These are phyloP conservation scores for Termitomyces sp. DNA, from an alignment of 768 basidiomycete species.

Conservation along the genomic window DNA sequence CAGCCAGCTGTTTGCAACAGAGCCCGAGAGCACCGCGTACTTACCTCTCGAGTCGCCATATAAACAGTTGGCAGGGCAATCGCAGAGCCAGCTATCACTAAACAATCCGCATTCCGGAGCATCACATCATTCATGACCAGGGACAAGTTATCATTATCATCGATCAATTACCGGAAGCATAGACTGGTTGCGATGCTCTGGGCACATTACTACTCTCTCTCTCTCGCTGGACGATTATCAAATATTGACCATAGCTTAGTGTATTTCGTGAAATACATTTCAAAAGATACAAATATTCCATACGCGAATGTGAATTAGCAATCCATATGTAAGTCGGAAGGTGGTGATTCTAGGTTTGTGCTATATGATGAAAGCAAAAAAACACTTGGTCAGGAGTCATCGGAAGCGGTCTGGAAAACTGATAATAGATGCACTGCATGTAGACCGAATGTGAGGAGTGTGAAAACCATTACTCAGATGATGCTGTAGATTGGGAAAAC, in stretches of 20 bases:
- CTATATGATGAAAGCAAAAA: background rate
- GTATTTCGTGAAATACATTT: background rate
- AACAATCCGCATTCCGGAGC: background rate
- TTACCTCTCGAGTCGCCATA: conserved; percentile 20
- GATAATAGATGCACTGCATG: background rate
- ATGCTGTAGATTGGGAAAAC: conserved; percentile 17
- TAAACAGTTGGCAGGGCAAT: conserved; percentile 3
- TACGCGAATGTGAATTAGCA: background rate
- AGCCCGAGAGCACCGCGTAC: conserved; percentile 23
- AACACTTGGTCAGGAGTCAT: background rate
- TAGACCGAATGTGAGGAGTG: background rate
- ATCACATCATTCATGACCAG: background rate
- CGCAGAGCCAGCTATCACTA: conserved; percentile 12
- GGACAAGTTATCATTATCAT: background rate
- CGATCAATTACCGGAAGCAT: background rate
- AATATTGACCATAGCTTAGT: conserved; percentile 5
- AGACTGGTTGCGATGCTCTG: conserved; percentile 1
- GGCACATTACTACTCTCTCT: background rate
- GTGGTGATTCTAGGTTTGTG: background rate
- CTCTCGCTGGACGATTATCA: conserved; percentile 17
- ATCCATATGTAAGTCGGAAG: background rate
- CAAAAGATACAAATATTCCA: background rate
- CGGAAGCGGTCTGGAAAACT: background rate
- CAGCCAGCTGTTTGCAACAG: conserved; percentile 16
- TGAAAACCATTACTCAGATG: background rate